Base-by-base conservation (phyloP, 768 basidiomycete genomes). In the Clitopilus passeckerianus region DNA sequence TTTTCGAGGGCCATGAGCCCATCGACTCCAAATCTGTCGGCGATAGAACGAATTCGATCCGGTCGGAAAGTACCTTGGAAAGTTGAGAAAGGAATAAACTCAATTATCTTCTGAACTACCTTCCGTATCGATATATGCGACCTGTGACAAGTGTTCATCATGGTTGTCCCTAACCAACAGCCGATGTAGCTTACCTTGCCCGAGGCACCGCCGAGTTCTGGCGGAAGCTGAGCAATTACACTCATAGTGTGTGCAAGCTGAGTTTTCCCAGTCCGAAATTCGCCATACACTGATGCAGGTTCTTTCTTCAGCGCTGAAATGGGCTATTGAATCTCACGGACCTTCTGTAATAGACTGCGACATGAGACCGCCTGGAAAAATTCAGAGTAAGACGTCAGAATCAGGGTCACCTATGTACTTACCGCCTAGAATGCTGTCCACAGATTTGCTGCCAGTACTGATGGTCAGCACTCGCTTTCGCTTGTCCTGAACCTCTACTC, bases 271-370 rank as follows among this genome's bases (percentile, higher is more conserved):
- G 96, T 98, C 33, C 95, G 84, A 72, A 91, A 98, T 72, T 98
- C 95, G 50, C 96, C 95, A 67, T 94, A 98, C 1, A 98, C 95
- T 93, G 24, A 22, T 43, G 6, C 7, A 57, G 41, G 57, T 56
- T 58, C 56, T 15, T 9, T 18, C 16, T 30, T 20, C 54, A 12
- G 14, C 50, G 54, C 33, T 12, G 24, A 50, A 27, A 33, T 52
- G 16, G 20, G 24, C 34, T 20, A 27, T 37, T 24, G 18, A 23
- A 52, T 9, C 20, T 10, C 4, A 63, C 66, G 33, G 55, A 85
- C 91, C 92, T 83, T 98, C 95, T 3, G 93, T 90, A 60, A 97
- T 94, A 6, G 93, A 94, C 68, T 97, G 95, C 6, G 95, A 95
- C 79, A 89, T 85, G 58, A 97, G 74, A 0, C 95, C 93, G 18